These are phyloP conservation scores for Cajanus cajan DNA, from an alignment of 306 rosid genomes.

Conservation along the genomic window DNA sequence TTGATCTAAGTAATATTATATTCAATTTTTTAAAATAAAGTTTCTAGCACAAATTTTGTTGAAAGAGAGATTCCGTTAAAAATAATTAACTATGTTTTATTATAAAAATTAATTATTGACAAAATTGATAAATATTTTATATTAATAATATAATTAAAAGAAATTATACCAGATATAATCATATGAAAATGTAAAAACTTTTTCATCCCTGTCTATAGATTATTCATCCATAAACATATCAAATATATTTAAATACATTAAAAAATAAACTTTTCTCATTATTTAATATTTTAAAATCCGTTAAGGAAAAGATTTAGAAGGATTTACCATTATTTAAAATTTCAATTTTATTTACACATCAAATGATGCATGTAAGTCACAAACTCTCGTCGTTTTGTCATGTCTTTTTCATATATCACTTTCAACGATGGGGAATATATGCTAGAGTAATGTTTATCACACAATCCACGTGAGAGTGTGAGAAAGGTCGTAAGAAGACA, in stretches of 20 bases:
- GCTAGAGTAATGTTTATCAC: not conserved
- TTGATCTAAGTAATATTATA: no score
- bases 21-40: no score
- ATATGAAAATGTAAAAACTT: no score
- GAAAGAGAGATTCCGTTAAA: no score
- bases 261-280: not conserved
- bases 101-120: no score
- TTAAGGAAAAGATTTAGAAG: not conserved
- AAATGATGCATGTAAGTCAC: not conserved
- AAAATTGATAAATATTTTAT: no score
- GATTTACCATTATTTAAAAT: not conserved
- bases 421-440: not conserved
- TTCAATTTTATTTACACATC: not conserved
- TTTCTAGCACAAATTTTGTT: no score
- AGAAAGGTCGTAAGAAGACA: not conserved
- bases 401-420: not conserved
- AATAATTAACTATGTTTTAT: no score
- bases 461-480: not conserved
- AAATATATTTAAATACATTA: not conserved
- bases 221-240: not conserved
- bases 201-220: no score
- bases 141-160: no score
- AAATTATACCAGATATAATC: no score
- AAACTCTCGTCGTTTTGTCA: not conserved
- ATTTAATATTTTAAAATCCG: not conserved